Conservation (phyloP, 1,139 yeast species). For the Yamadazyma trypodendri region DNA sequence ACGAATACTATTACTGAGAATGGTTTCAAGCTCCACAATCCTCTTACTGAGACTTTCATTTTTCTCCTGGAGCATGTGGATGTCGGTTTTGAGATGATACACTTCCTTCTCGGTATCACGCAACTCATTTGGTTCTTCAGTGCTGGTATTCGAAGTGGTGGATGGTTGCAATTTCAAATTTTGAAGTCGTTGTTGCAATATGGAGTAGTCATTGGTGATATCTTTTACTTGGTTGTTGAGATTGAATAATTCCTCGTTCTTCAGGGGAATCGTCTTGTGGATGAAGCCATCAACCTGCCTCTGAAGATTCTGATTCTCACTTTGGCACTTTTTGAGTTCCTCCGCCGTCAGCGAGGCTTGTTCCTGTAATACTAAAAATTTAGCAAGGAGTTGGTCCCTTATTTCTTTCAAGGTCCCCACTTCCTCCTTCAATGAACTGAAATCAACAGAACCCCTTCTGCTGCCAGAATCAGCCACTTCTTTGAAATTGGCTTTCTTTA, state of each 20-base stretch:
- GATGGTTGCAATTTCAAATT: neutral
- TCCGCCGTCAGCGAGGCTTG: neutral
- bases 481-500: too few species aligned
- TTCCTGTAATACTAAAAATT: conserved; percentile 6
- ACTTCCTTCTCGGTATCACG: conserved; percentile 22
- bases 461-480: neutral
- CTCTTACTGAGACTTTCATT: conserved; percentile 19
- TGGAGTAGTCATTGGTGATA: conserved; percentile 11
- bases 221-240: conserved; percentile 17
- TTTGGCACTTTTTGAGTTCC: conserved; percentile 5
- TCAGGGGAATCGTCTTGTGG: conserved; percentile 20
- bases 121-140: conserved; percentile 1
- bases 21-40: conserved; percentile 15
- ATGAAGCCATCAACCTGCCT: conserved; percentile 8
- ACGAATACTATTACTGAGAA: conserved; percentile 18
- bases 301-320: conserved; percentile 23
- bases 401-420: conserved; percentile 18
- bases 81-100: conserved; percentile 20
- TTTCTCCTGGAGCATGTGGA: conserved; percentile 18
- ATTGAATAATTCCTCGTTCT: conserved; percentile 24
- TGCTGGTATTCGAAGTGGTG: neutral
- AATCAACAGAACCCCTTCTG: neutral
- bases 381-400: conserved; percentile 10
- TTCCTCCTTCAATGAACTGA: neutral
- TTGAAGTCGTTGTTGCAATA: conserved; percentile 7